Conservation (phyloP, 345 rosid genomes). For the Linum lewisii region DNA sequence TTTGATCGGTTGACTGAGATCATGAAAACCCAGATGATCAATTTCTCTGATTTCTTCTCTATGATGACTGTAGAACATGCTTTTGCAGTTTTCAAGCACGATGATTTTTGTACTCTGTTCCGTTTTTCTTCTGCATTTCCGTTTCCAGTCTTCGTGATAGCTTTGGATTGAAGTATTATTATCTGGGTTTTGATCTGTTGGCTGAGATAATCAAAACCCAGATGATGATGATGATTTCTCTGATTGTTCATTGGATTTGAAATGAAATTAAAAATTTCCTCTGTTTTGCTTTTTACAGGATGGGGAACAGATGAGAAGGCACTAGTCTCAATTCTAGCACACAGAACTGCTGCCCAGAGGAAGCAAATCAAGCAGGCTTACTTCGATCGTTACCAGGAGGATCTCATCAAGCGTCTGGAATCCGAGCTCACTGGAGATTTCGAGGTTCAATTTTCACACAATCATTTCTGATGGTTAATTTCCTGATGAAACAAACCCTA, state of each 20-base stretch:
- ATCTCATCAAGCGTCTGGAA: slow-evolving; percentile 5
- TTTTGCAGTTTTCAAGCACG: no score
- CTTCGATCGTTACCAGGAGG: neutral
- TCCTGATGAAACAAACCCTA: neutral
- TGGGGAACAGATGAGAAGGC: slow-evolving; percentile 6
- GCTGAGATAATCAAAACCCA: no score
- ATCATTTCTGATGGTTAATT: neutral
- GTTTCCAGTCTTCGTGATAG: neutral
- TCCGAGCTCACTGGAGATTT: slow-evolving; percentile 2
- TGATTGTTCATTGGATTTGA: neutral
- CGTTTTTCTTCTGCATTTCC: neutral
- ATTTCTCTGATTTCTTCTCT: neutral
- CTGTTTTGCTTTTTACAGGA: neutral
- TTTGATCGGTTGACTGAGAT: no score
- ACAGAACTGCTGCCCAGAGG: slow-evolving; percentile 5
- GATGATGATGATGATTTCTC: neutral
- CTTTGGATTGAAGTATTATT: neutral
- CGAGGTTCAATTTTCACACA: neutral
- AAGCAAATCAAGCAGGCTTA: slow-evolving; percentile 4
- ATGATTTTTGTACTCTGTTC: neutral
- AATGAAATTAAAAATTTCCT: neutral
- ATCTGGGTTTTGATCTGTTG: no score
- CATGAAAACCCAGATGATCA: no score
- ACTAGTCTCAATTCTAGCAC: neutral
- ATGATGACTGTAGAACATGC: no score